Evolutionary conservation across 2,329 filamentous ascomycete genomes (phyloP).

Genomic region (Lachnellula cervina): DNA sequence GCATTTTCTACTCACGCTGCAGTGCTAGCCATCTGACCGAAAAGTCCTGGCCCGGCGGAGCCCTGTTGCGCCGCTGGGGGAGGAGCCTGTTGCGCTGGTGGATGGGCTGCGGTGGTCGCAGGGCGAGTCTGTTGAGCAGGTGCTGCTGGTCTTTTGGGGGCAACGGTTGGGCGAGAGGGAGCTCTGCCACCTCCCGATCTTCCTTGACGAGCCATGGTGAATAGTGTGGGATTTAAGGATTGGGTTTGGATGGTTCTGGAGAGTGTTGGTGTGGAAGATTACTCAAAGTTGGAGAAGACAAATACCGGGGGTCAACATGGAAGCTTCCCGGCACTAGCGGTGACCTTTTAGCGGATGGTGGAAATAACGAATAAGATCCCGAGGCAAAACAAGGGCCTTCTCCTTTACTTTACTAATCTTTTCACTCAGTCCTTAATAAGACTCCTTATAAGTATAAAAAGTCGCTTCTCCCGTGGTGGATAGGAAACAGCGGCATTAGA

Average conservation of each 20-base stretch:
- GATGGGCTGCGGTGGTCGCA: constrained; percentile 56
- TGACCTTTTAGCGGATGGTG: constrained; percentile 6
- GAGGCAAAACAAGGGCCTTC: constrained; percentile 2
- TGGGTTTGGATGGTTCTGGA: constrained; percentile 1
- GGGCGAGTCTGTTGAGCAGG: constrained; percentile 60
- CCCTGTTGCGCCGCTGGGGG: constrained; percentile 35
- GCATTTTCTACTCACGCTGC: constrained; percentile 81
- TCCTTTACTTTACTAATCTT: not conserved
- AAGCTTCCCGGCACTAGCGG: constrained; percentile 8
- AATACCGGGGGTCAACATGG: not conserved
- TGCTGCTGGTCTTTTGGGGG: constrained; percentile 51
- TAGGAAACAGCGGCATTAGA: too few species aligned
- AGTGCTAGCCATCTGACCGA: constrained; percentile 96
- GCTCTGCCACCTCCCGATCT: constrained; percentile 57
- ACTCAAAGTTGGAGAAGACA: constrained; percentile 3
- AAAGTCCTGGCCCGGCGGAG: constrained; percentile 71
- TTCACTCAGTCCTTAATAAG: too few species aligned
- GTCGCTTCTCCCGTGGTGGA: too few species aligned
- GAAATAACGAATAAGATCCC: too few species aligned
- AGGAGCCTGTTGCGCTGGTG: constrained; percentile 49
- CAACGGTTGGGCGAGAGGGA: constrained; percentile 60
- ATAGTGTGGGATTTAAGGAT: not conserved
- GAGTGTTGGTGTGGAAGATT: not conserved
- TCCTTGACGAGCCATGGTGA: constrained; percentile 73
- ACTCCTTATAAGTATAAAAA: too few species aligned